Percentiles rank a stretch among this genome's conserved stretches.
These are phyloP conservation scores for Santalum album DNA, from an alignment of 164 flowering plant species.

Conservation along the genomic window DNA sequence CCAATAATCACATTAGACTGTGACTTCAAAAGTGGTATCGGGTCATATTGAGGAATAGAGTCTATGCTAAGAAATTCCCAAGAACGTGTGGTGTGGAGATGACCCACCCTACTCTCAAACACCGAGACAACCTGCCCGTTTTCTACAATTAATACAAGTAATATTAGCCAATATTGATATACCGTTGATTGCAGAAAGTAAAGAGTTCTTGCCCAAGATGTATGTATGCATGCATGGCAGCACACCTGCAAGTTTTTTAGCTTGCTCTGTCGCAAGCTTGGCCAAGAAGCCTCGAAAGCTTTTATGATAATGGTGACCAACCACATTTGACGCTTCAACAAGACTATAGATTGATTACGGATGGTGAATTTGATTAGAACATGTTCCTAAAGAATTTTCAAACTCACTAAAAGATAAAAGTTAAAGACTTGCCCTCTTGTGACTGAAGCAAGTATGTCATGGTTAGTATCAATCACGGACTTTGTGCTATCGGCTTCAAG, in stretches of 20 bases:
- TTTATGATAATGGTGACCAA: conserved; percentile 30
- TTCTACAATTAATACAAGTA: conserved; percentile 27
- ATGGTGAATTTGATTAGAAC: neutral
- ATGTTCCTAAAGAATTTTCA: neutral
- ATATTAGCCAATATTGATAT: too few relatives aligned
- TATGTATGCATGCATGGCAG: too few relatives aligned
- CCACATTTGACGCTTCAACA: conserved; percentile 11
- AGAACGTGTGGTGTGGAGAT: conserved; percentile 42
- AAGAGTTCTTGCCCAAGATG: too few relatives aligned
- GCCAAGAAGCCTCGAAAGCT: conserved; percentile 42
- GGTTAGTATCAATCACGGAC: conserved; percentile 31
- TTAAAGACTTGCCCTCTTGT: conserved; percentile 21
- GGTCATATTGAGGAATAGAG: conserved; percentile 7
- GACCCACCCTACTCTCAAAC: conserved; percentile 30
- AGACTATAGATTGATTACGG: neutral
- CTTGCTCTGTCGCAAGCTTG: conserved; percentile 30
- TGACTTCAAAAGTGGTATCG: conserved; percentile 2
- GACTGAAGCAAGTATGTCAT: conserved; percentile 30
- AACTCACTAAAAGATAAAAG: too few relatives aligned
- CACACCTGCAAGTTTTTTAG: conserved; percentile 21
- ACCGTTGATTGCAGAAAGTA: too few relatives aligned
- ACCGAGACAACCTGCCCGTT: conserved; percentile 33
- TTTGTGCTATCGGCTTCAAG: conserved; percentile 20
- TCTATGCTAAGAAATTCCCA: conserved; percentile 46
- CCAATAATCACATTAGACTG: conserved; percentile 35